These are phyloP conservation scores for Carpinus viminea DNA, from an alignment of 306 rosid species.

Conservation along the genomic window DNA sequence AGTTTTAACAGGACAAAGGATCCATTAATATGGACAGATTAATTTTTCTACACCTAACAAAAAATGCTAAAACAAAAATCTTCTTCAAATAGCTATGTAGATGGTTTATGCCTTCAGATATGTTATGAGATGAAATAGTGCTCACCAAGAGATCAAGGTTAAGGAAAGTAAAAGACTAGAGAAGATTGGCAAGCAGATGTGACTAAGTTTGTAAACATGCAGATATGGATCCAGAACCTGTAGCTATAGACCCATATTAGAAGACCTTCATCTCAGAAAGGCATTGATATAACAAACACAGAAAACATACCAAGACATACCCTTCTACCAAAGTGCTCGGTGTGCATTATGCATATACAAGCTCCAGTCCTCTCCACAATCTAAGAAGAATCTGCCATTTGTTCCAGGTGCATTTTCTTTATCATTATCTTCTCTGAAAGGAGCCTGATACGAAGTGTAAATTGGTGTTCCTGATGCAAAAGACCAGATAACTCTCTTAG, in stretches of 20 bases:
- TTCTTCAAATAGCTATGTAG: not conserved
- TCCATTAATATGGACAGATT: not conserved
- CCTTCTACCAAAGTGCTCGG: conserved; percentile 54
- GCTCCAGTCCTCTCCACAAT: conserved; percentile 78
- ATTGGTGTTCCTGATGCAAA: conserved; percentile 66
- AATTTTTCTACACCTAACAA: not conserved
- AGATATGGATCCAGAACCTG: not conserved
- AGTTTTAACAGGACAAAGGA: not conserved
- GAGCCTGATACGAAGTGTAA: conserved; percentile 57
- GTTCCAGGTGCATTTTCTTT: conserved; percentile 43
- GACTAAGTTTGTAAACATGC: not conserved
- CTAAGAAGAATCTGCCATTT: conserved; percentile 39
- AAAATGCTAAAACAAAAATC: not conserved
- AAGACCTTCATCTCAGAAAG: not conserved
- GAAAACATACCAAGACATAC: conserved; percentile 54
- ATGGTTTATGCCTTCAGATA: not conserved
- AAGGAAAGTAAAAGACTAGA: not conserved
- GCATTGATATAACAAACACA: conserved; percentile 13
- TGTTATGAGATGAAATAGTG: not conserved
- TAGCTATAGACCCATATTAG: no score
- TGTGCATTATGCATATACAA: conserved; percentile 58
- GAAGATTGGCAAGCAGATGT: not conserved
- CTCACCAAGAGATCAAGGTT: not conserved
- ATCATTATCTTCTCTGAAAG: conserved; percentile 25
- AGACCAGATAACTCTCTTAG: conserved; percentile 61